Conservation (phyloP, 176 grass and related monocot genomes). For the Cenchrus fungigraminus region DNA sequence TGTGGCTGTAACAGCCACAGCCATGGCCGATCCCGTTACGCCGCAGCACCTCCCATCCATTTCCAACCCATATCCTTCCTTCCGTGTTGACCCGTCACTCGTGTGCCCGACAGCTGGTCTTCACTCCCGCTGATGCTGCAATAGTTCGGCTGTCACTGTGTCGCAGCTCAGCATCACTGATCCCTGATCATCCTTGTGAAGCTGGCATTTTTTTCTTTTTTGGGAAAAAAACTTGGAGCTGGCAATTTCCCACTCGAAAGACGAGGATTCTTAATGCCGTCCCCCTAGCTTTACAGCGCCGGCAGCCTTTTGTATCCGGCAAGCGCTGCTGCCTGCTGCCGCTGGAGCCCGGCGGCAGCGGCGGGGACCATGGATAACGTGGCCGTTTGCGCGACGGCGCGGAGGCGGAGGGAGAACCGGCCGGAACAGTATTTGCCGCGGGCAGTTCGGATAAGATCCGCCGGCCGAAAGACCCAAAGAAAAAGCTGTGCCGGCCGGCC, state of each 20-base stretch:
- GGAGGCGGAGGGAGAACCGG: too few relatives aligned
- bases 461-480: background rate
- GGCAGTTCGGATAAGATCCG: constrained; percentile 29
- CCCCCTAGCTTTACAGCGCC: constrained; percentile 38
- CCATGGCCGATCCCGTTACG: background rate
- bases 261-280: constrained; percentile 16
- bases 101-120: constrained; percentile 1
- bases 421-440: background rate
- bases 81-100: background rate
- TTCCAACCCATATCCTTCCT: background rate
- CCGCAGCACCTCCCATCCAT: background rate
- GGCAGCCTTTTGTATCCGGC: constrained; percentile 5
- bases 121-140: background rate
- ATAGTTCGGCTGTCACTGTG: background rate
- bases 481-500: background rate
- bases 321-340: background rate
- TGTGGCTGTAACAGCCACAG: background rate
- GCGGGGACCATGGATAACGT: constrained; percentile 1
- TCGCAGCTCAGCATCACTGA: too few relatives aligned
- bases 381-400: background rate
- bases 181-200: background rate
- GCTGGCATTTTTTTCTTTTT: background rate
- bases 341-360: background rate
- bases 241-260: background rate
- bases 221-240: background rate